A percentile compares a stretch with the other conserved stretches of the same genome.
phyloP scores from a whole-genome alignment of 495 filamentous ascomycete genomes.

The Xylaria longipes region DNA sequence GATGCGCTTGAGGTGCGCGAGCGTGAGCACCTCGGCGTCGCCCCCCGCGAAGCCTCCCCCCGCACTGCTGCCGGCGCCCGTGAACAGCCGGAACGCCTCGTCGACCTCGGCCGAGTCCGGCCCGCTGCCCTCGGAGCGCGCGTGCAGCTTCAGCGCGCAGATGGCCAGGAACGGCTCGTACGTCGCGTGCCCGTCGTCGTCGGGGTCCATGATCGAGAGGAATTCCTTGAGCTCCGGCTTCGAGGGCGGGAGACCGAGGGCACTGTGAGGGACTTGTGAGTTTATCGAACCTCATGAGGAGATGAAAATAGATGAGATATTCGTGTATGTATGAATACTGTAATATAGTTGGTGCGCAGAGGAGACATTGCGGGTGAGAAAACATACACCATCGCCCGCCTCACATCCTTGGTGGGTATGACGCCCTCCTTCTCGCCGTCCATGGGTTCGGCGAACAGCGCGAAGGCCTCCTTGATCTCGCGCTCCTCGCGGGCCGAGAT shows the following conservation, averaged over 20 bases:
- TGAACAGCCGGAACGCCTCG: constrained; percentile 80
- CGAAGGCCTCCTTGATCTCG: constrained; percentile 90
- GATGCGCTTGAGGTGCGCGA: constrained; percentile 77
- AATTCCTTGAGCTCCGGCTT: constrained; percentile 74
- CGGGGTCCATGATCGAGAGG: constrained; percentile 79
- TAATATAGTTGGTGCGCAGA: background rate
- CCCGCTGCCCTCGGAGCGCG: constrained; percentile 58
- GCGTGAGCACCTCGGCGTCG: constrained; percentile 60
- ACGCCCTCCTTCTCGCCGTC: constrained; percentile 74
- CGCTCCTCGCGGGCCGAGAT: constrained; percentile 82
- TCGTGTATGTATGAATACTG: background rate
- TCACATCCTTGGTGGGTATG: constrained; percentile 77
- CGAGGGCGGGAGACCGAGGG: constrained; percentile 73
- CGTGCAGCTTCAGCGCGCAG: constrained; percentile 80
- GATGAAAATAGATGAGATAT: background rate
- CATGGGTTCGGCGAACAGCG: constrained; percentile 76
- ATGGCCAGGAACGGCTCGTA: constrained; percentile 82
- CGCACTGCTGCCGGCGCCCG: constrained; percentile 47
- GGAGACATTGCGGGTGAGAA: background rate
- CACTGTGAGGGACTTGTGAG: constrained; percentile 52
- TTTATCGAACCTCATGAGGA: background rate
- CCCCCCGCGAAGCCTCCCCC: constrained; percentile 33
- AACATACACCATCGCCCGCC: constrained; percentile 80
- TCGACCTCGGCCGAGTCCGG: constrained; percentile 67
- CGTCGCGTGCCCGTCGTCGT: constrained; percentile 73